Evolutionary conservation across 345 rosid species (phyloP).

Genomic region (Syzygium aqueum): DNA sequence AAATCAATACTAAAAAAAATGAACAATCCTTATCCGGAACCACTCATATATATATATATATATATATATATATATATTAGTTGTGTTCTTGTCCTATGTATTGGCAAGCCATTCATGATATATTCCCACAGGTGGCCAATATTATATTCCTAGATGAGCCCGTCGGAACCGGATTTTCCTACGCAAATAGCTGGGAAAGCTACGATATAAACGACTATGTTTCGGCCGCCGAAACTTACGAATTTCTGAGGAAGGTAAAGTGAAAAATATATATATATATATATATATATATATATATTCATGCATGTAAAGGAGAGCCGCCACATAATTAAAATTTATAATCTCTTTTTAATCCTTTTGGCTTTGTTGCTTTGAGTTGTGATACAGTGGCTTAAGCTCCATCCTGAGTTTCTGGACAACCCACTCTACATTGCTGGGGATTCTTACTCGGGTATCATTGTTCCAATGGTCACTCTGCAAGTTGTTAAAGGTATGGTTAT

Average conservation of each 20-base stretch:
- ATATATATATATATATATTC: no score
- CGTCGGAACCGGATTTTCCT: conserved; percentile 32
- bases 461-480: conserved; percentile 6
- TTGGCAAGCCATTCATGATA: background rate
- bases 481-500: conserved; percentile 8
- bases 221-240: background rate
- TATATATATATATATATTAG: no score
- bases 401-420: conserved; percentile 14
- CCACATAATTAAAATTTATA: background rate
- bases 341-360: background rate
- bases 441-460: conserved; percentile 19
- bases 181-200: conserved; percentile 11
- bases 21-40: no score
- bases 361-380: background rate
- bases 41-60: no score
- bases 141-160: conserved; percentile 28
- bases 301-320: background rate
- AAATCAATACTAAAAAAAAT: no score
- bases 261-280: background rate
- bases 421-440: conserved; percentile 24
- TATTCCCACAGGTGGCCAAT: conserved; percentile 9
- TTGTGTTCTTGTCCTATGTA: background rate
- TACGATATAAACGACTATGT: conserved; percentile 1
- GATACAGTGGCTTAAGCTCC: conserved; percentile 19
- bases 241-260: conserved; percentile 22